Evolutionary conservation across 805 yeast genomes (phyloP), one percentile per base, ranked within the genome.

Genomic region (Sugiyamaella americana): DNA sequence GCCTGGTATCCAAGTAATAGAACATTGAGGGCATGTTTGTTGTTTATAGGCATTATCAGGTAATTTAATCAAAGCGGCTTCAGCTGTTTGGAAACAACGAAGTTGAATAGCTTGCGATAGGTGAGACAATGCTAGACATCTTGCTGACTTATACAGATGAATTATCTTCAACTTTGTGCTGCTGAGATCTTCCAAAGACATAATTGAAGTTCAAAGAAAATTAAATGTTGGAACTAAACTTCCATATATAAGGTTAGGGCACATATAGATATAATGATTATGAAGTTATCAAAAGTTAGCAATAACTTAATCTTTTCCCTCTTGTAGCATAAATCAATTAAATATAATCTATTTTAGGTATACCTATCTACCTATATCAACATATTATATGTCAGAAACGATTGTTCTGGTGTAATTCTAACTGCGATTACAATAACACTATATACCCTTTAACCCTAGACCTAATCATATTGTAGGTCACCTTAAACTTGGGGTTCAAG

Each of bases 1-100:
- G 8, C 57, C 60, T 1, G 58, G 56, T 10, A 56, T 37, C 51
- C 50, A 40, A 1, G 48, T 40, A 5, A 34, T 38, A 11, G 26
- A 37, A 39, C 60, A 56, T 1, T 30, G 34, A 16, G 50, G 51
- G 36, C 60, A 56, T 2, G 43, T 18, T 17, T 16, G 40, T n/a
- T 8, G 43, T 23, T 24, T 20, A 29, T 29, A n/a, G 23, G 40
- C 48, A 24, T 40, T 40, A 10, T 29, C 44, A 3, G 47, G 47
- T 13, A 44, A 29, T 8, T 30, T 26, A 8, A 42, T 35, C 3
- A 18, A 17, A 10, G 22, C 24, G 20, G 19, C 20, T 4, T 30
- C 3, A 3, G 46, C 5, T 3, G 22, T 35, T 26, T 47, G 50
- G 21, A 47, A 18, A 20, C 38, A 37, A 17, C 45, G 21, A 16